These are phyloP conservation scores for Botrytis hyacinthi DNA, from an alignment of 2,329 filamentous ascomycete genomes.

Conservation along the genomic window DNA sequence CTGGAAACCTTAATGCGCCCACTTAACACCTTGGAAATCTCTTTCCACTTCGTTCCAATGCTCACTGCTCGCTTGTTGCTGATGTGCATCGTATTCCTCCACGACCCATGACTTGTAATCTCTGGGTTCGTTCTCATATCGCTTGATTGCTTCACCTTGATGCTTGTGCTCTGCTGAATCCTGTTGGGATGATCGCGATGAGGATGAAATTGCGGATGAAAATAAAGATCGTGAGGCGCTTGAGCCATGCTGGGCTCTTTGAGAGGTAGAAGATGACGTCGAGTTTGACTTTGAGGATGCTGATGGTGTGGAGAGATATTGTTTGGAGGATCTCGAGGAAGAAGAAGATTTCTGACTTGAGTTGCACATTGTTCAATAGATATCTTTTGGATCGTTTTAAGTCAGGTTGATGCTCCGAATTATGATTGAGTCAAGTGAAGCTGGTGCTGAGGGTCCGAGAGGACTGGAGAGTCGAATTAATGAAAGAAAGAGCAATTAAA, in stretches of 20 bases:
- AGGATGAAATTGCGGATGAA: neutral
- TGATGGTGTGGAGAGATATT: neutral
- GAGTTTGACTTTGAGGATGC: slow-evolving; percentile 2
- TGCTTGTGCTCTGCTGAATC: neutral
- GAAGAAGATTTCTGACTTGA: slow-evolving; percentile 7
- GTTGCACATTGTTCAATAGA: neutral
- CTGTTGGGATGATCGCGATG: neutral
- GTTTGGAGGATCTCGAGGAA: slow-evolving; percentile 3
- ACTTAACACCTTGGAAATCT: slow-evolving; percentile 14
- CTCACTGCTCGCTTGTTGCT: slow-evolving; percentile 22
- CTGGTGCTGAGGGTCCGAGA: neutral
- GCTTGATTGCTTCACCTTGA: neutral
- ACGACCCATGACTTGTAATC: slow-evolving; percentile 27
- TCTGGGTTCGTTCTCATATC: slow-evolving; percentile 22
- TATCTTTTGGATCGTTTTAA: neutral
- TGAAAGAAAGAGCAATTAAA: neutral
- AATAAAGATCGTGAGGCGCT: neutral
- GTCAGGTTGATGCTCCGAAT: neutral
- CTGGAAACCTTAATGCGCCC: neutral
- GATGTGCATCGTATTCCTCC: slow-evolving; percentile 27
- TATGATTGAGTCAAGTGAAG: neutral
- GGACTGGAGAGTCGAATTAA: neutral
- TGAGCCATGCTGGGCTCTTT: slow-evolving; percentile 2
- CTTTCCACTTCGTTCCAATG: slow-evolving; percentile 20
- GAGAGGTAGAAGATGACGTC: slow-evolving; percentile 11